Percentiles rank a stretch among this genome's conserved stretches.
These are phyloP conservation scores for Rugonectria rugulosa DNA, from an alignment of 2,329 filamentous ascomycete species.

Conservation along the genomic window DNA sequence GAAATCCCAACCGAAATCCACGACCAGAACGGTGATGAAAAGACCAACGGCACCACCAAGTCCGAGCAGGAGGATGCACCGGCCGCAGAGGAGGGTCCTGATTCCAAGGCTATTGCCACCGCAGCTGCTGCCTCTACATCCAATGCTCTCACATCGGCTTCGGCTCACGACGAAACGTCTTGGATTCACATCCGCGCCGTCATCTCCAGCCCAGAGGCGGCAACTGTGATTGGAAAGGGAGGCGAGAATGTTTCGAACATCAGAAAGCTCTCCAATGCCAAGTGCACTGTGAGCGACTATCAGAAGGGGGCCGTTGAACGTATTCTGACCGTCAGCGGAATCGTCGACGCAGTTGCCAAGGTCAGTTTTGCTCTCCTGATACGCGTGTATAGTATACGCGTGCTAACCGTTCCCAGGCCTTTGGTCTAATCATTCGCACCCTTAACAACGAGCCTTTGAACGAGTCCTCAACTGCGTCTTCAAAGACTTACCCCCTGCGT, in stretches of 20 bases:
- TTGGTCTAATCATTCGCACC: conserved; percentile 96
- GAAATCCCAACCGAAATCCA: conserved; percentile 48
- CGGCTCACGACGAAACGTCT: conserved; percentile 83
- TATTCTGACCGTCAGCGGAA: conserved; percentile 95
- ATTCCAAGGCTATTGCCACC: conserved; percentile 50
- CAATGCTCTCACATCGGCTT: conserved; percentile 54
- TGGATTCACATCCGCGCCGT: conserved; percentile 98
- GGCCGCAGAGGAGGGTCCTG: conserved; percentile 43
- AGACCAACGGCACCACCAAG: conserved; percentile 57
- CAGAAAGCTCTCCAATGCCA: conserved; percentile 90
- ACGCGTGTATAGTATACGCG: conserved; percentile 1
- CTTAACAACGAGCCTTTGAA: conserved; percentile 96
- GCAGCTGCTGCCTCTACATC: conserved; percentile 46
- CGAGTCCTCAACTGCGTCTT: conserved; percentile 87
- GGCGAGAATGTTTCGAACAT: conserved; percentile 99
- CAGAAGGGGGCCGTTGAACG: conserved; percentile 96
- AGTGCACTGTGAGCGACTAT: conserved; percentile 99
- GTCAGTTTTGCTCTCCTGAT: conserved; percentile 56
- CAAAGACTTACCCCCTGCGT: conserved; percentile 96
- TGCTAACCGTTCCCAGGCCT: conserved; percentile 68
- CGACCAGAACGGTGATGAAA: conserved; percentile 59
- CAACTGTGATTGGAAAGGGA: conserved; percentile 97
- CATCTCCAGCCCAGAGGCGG: conserved; percentile 96
- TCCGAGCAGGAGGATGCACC: conserved; percentile 38
- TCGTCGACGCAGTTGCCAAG: conserved; percentile 96